Evolutionary conservation across 225 moss, liverwort and hornwort species (phyloP).

Genomic region (Asterella californica): DNA sequence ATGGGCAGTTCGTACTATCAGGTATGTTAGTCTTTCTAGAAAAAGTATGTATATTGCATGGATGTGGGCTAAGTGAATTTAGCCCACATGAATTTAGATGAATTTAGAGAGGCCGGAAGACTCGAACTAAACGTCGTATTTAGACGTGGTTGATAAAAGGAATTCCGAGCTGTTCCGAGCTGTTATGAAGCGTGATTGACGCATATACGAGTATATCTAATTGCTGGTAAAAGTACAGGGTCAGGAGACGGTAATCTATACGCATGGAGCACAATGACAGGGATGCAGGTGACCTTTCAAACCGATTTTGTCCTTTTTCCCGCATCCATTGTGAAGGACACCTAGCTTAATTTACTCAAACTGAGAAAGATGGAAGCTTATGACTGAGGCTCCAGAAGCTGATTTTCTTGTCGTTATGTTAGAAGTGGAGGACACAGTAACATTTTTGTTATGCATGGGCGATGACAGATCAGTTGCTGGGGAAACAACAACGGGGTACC

Average conservation of each 20-base stretch:
- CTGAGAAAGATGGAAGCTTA: neutral
- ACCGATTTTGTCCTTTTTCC: too few relatives aligned
- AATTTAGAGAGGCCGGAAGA: too few relatives aligned
- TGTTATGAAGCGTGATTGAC: neutral
- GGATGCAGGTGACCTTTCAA: constrained; percentile 66
- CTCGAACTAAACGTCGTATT: too few relatives aligned
- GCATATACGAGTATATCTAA: neutral
- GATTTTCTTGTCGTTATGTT: neutral
- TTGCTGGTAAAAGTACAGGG: constrained; percentile 42
- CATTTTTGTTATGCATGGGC: neutral
- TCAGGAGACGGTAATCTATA: constrained; percentile 90
- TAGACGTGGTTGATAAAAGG: too few relatives aligned
- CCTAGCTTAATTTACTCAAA: neutral
- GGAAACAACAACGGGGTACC: constrained; percentile 78
- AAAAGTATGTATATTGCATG: neutral
- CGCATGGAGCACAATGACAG: constrained; percentile 75
- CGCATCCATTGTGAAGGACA: neutral
- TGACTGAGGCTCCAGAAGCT: neutral
- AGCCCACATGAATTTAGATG: neutral
- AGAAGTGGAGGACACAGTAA: neutral
- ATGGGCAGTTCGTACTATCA: constrained; percentile 90
- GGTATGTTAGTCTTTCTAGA: constrained; percentile 38
- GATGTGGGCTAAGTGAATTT: neutral
- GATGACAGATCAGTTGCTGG: constrained; percentile 75
- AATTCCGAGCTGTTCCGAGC: neutral